A percentile compares a stretch with the other conserved stretches of the same genome.
phyloP scores from a whole-genome alignment of 2,329 filamentous ascomycete species.

The Aspergillus thermomutatus region DNA sequence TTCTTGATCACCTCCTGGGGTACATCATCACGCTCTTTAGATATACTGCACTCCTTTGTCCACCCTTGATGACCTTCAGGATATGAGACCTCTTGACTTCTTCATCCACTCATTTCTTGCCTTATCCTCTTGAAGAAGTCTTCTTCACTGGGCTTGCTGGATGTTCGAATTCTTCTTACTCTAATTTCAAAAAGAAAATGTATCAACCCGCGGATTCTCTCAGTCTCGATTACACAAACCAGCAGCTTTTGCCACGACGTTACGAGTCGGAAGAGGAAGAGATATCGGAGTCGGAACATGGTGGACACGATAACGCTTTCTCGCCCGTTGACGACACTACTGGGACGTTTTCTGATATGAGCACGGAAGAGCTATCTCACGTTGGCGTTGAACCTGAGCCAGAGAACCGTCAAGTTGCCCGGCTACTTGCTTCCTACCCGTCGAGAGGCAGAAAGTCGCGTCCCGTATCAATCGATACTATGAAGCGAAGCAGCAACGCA shows the following conservation, averaged over 20 bases:
- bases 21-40: slow-evolving; percentile 8
- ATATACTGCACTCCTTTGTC: neutral
- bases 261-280: slow-evolving; percentile 41
- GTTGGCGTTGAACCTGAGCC: slow-evolving; percentile 21
- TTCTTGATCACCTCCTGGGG: neutral
- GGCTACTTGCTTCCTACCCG: slow-evolving; percentile 19
- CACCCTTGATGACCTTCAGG: slow-evolving; percentile 1
- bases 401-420: slow-evolving; percentile 15
- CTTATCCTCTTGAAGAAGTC: neutral
- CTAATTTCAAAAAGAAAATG: slow-evolving; percentile 19
- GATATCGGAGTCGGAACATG: slow-evolving; percentile 35
- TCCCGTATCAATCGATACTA: slow-evolving; percentile 33
- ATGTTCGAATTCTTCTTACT: slow-evolving; percentile 2
- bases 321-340: slow-evolving; percentile 26
- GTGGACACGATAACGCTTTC: slow-evolving; percentile 29
- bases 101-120: neutral
- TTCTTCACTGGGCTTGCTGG: neutral
- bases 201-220: slow-evolving; percentile 24
- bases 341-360: slow-evolving; percentile 27
- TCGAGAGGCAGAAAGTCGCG: slow-evolving; percentile 22
- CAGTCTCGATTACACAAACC: slow-evolving; percentile 29
- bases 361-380: slow-evolving; percentile 27
- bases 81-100: neutral
- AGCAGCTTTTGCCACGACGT: slow-evolving; percentile 28
- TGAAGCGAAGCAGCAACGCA: slow-evolving; percentile 31